Evolutionary conservation across 148 eudicot species (phyloP).

Genomic region (Arctostaphylos glauca): DNA sequence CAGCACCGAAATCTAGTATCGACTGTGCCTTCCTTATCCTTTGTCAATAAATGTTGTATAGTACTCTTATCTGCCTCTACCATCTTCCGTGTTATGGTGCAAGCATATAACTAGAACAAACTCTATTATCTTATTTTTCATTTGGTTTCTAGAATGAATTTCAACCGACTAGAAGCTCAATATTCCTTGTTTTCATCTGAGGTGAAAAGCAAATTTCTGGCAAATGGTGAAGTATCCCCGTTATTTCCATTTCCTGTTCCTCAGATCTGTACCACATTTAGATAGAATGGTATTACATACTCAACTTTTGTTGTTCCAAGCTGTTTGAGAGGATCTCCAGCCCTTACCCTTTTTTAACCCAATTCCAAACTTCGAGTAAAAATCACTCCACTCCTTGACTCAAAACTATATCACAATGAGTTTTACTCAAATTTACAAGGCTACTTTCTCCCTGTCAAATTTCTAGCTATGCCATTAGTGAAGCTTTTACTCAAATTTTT

Average conservation of each 20-base stretch:
- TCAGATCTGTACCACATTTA: not conserved
- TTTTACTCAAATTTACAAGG: no score
- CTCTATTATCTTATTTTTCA: not conserved
- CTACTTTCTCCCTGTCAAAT: no score
- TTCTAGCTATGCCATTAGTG: no score
- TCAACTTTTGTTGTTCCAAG: not conserved
- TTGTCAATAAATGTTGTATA: not conserved
- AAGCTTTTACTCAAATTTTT: no score
- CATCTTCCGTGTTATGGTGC: not conserved
- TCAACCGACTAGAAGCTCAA: not conserved
- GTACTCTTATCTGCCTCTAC: not conserved
- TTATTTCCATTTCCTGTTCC: not conserved
- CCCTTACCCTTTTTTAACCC: no score
- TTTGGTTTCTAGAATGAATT: not conserved
- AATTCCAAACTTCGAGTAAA: no score
- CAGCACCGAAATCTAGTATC: not conserved
- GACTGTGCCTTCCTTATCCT: not conserved
- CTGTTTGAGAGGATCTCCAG: not conserved
- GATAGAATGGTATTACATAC: not conserved
- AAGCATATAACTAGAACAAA: not conserved
- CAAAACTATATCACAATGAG: no score
- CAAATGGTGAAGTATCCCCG: not conserved
- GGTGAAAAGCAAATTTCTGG: slow-evolving; percentile 3
- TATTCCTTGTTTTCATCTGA: not conserved
- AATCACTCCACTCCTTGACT: no score